Evolutionary conservation across 2,329 filamentous ascomycete genomes (phyloP).

Genomic region (Fusarium agapanthi): DNA sequence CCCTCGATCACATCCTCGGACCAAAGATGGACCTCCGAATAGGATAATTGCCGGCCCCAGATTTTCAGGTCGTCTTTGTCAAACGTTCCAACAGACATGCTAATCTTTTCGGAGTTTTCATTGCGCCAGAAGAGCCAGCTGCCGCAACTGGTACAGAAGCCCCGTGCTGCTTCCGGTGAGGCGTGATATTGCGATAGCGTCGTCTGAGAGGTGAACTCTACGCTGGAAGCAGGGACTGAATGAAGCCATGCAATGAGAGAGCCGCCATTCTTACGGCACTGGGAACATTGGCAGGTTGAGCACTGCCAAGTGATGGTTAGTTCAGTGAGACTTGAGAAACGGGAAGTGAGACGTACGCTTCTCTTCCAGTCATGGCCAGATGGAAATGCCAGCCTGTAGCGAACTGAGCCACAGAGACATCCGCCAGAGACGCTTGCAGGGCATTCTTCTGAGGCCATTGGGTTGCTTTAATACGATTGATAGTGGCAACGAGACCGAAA

Average conservation of each 20-base stretch:
- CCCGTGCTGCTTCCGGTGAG: constrained; percentile 51
- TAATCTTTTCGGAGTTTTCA: constrained; percentile 42
- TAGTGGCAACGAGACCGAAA: background rate
- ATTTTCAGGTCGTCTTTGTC: constrained; percentile 54
- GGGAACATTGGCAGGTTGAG: constrained; percentile 63
- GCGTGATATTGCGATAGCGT: constrained; percentile 53
- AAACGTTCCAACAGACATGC: constrained; percentile 54
- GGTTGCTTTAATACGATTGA: background rate
- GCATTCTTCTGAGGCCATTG: constrained; percentile 38
- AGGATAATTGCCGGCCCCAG: constrained; percentile 52
- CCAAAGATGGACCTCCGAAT: constrained; percentile 51
- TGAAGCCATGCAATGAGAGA: constrained; percentile 56
- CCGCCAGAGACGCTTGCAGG: constrained; percentile 57
- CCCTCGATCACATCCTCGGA: constrained; percentile 57
- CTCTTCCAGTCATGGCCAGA: constrained; percentile 54
- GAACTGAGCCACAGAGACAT: constrained; percentile 60
- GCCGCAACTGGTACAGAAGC: constrained; percentile 60
- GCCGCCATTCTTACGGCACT: constrained; percentile 63
- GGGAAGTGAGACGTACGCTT: constrained; percentile 38
- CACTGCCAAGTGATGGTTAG: constrained; percentile 43
- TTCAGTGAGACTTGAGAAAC: background rate
- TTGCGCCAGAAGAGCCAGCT: constrained; percentile 58
- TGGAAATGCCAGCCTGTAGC: constrained; percentile 59
- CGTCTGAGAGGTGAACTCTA: constrained; percentile 47
- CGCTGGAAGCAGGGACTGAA: constrained; percentile 45